These are phyloP conservation scores for Fomitopsis schrenkii DNA, from an alignment of 1,284 basidiomycete species.

Conservation along the genomic window DNA sequence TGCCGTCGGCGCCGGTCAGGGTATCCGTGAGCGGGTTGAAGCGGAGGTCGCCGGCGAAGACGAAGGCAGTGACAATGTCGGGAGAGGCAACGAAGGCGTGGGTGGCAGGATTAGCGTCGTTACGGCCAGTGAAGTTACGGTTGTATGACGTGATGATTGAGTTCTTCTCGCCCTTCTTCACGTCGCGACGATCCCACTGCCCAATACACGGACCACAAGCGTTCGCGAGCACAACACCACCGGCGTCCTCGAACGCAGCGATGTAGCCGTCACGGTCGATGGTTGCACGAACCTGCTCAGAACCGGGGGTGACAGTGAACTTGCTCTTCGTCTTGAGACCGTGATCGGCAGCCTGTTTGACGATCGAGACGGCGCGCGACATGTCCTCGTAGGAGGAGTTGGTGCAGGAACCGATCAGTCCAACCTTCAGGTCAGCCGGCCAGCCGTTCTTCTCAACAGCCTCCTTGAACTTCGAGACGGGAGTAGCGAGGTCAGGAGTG, in stretches of 20 bases:
- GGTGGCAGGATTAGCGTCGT: constrained; percentile 98
- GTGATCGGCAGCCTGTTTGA: constrained; percentile 82
- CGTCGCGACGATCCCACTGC: constrained; percentile 97
- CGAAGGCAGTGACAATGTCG: constrained; percentile 96
- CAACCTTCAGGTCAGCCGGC: constrained; percentile 97
- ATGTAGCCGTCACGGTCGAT: constrained; percentile 97
- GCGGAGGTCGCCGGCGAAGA: constrained; percentile 89
- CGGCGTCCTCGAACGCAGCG: constrained; percentile 80
- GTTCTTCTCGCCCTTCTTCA: constrained; percentile 96
- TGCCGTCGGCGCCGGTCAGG: constrained; percentile 89
- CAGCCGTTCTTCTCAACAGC: constrained; percentile 96
- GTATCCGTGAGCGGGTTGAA: constrained; percentile 98
- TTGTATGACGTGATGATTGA: constrained; percentile 99
- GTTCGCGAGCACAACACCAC: constrained; percentile 95
- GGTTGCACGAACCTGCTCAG: constrained; percentile 97
- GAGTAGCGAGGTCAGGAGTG: constrained; percentile 94
- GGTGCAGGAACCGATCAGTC: constrained; percentile 98
- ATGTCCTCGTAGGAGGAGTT: constrained; percentile 99
- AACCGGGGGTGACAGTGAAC: constrained; percentile 98
- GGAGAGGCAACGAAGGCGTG: constrained; percentile 99
- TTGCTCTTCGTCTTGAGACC: constrained; percentile 89
- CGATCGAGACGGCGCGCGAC: constrained; percentile 95
- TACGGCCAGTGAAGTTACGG: constrained; percentile 99
- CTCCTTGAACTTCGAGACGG: constrained; percentile 92
- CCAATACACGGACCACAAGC: constrained; percentile 99